phyloP scores from a whole-genome alignment of 2,329 filamentous ascomycete genomes.

The Chaetomium strumarium region DNA sequence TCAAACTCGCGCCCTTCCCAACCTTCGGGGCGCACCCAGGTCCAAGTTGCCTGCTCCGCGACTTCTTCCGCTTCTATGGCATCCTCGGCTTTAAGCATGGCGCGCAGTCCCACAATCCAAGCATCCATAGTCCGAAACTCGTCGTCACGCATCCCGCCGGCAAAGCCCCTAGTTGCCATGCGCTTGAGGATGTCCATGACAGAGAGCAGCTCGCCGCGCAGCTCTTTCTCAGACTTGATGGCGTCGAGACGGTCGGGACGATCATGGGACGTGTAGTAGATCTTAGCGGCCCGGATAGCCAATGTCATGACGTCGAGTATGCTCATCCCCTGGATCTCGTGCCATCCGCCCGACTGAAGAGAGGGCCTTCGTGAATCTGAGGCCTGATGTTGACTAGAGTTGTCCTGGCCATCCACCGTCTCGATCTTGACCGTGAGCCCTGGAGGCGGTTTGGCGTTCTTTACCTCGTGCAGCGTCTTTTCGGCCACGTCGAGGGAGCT shows the following conservation, averaged over 20 bases:
- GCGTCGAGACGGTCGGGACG: constrained; percentile 76
- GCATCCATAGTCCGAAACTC: constrained; percentile 69
- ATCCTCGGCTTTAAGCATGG: constrained; percentile 71
- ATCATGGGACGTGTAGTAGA: constrained; percentile 93
- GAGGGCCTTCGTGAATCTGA: constrained; percentile 25
- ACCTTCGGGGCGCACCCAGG: constrained; percentile 68
- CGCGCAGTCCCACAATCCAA: constrained; percentile 76
- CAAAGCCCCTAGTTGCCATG: constrained; percentile 83
- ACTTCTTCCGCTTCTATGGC: constrained; percentile 67
- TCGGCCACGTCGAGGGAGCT: constrained; percentile 63
- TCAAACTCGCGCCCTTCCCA: constrained; percentile 67
- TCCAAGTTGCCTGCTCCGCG: constrained; percentile 66
- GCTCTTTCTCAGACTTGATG: constrained; percentile 80
- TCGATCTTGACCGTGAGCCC: constrained; percentile 18
- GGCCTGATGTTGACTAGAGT: constrained; percentile 7
- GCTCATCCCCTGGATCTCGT: constrained; percentile 85
- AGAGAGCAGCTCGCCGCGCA: constrained; percentile 75
- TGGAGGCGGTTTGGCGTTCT: constrained; percentile 31
- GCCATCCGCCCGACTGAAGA: constrained; percentile 56
- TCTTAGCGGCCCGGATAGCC: constrained; percentile 90
- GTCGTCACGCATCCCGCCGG: constrained; percentile 70
- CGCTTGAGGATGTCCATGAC: constrained; percentile 89
- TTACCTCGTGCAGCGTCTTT: constrained; percentile 59
- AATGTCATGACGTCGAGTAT: constrained; percentile 89
- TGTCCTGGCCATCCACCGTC: constrained; percentile 11